Percentiles rank a stretch among this genome's conserved stretches.
Conservation (phyloP, 2,329 filamentous ascomycete genomes). For the Leptographium wingfieldii region DNA sequence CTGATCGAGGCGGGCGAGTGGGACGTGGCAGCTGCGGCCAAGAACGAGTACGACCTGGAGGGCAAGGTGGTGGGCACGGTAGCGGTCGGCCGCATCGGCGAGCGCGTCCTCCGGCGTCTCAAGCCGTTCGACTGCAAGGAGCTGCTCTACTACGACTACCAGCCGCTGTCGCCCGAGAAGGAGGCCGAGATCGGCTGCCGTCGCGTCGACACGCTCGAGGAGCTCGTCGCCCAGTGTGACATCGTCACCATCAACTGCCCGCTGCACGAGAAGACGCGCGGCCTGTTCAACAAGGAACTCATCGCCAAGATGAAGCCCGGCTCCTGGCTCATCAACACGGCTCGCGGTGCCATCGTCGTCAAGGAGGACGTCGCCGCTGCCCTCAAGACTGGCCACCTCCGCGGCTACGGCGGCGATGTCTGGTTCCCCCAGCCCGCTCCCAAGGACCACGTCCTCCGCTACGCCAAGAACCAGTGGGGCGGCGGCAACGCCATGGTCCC, state of each 20-base stretch:
- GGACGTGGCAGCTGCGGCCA: slow-evolving; percentile 90
- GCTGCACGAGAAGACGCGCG: slow-evolving; percentile 92
- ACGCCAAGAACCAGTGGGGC: slow-evolving; percentile 86
- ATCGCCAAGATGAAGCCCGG: slow-evolving; percentile 97
- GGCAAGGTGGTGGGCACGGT: slow-evolving; percentile 96
- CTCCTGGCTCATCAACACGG: slow-evolving; percentile 96
- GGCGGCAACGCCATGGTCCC: slow-evolving; percentile 98
- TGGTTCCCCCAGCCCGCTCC: slow-evolving; percentile 98
- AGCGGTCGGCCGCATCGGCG: slow-evolving; percentile 91
- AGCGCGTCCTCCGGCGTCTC: slow-evolving; percentile 90
- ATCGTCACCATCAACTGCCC: slow-evolving; percentile 99
- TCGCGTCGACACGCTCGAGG: slow-evolving; percentile 78
- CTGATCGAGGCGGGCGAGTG: slow-evolving; percentile 80
- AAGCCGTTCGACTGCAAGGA: slow-evolving; percentile 99
- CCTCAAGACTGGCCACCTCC: slow-evolving; percentile 80
- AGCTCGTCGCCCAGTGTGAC: slow-evolving; percentile 88
- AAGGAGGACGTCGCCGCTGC: slow-evolving; percentile 97
- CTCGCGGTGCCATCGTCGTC: slow-evolving; percentile 95
- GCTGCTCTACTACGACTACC: slow-evolving; percentile 98
- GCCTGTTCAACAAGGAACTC: slow-evolving; percentile 96
- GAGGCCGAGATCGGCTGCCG: slow-evolving; percentile 95
- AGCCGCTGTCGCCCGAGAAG: slow-evolving; percentile 71
- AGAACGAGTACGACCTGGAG: slow-evolving; percentile 98
- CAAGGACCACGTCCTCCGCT: slow-evolving; percentile 82
- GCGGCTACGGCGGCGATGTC: slow-evolving; percentile 77